Conservation (phyloP, 768 basidiomycete species). For the Boletus insuetus region DNA sequence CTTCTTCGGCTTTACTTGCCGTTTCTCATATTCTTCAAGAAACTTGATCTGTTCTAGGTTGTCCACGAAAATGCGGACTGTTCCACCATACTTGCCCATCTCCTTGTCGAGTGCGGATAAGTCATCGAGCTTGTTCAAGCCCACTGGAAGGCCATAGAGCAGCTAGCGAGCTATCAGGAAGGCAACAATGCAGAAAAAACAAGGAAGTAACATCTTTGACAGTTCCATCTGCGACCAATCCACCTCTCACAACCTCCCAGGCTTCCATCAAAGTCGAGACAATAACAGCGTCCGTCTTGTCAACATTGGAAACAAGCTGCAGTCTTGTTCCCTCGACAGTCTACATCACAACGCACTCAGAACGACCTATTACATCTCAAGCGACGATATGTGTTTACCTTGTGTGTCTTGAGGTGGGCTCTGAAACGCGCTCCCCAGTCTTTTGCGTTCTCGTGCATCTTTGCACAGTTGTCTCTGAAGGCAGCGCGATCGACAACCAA, state of each 20-base stretch:
- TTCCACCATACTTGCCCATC: constrained; percentile 52
- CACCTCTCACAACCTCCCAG: constrained; percentile 65
- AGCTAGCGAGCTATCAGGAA: constrained; percentile 46
- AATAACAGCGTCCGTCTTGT: constrained; percentile 59
- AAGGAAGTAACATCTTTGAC: constrained; percentile 66
- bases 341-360: constrained; percentile 34
- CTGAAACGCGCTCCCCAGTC: constrained; percentile 71
- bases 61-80: constrained; percentile 70
- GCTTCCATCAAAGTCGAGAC: constrained; percentile 86
- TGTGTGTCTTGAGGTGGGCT: constrained; percentile 84
- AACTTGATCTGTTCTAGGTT: constrained; percentile 68
- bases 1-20: constrained; percentile 35
- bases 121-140: constrained; percentile 68
- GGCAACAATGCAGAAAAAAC: not conserved
- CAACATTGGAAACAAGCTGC: constrained; percentile 57
- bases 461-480: constrained; percentile 71
- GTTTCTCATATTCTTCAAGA: constrained; percentile 57
- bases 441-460: constrained; percentile 65
- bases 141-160: constrained; percentile 75
- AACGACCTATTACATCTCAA: not conserved
- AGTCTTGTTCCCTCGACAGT: constrained; percentile 72
- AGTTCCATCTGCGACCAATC: constrained; percentile 65
- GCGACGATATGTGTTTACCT: constrained; percentile 40
- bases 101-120: constrained; percentile 58
- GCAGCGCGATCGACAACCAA: constrained; percentile 70